Base-by-base conservation (phyloP, 1,284 basidiomycete genomes). In the Pyrrhoderma noxium region DNA sequence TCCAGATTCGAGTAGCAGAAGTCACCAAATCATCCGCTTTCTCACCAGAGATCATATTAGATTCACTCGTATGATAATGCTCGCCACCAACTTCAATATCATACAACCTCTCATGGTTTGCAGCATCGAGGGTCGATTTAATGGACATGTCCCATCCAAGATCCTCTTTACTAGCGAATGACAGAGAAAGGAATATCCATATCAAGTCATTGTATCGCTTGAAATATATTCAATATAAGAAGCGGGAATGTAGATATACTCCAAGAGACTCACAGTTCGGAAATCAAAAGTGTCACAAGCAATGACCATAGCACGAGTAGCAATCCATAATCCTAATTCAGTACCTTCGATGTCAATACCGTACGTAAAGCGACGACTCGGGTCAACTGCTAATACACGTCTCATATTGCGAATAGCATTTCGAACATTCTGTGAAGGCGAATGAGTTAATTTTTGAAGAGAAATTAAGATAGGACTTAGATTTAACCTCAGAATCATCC, bases 311-410 rank as follows among this genome's bases (percentile, higher is more conserved):
- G 7, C 11, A 31, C 27, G 27, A 31, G 7, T 5, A 31, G 11
- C 5, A 5, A 31, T 31, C 27, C 27, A 31, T 31, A 40, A 18
- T 19, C 21, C 23, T n/a, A 40, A n/a, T n/a, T 16, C 49, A 34
- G 50, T 46, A 37, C 55, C 43, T 42, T 55, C 49, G 9, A 57
- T 39, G 8, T 52, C 49, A 5, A 52, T 35, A 2, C 53, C 57
- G 36, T 50, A 47, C 11, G 53, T 49, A 38, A 55, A 55, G 2
- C 56, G 45, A n/a, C 53, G 44, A 44, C 53, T 49, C 14, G 57
- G 56, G 47, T 57, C 57, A 2, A 40, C 21, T 8, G 43, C 31
- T 45, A 58, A 46, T 11, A 47, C 40, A 11, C 54, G 52, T 18
- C 54, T 42, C 45, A 58, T 47, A 39, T 38, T 52, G 19, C 35